A percentile compares a stretch with the other conserved stretches of the same genome.
Conservation (phyloP, 306 rosid species). For the Vigna mungo region DNA sequence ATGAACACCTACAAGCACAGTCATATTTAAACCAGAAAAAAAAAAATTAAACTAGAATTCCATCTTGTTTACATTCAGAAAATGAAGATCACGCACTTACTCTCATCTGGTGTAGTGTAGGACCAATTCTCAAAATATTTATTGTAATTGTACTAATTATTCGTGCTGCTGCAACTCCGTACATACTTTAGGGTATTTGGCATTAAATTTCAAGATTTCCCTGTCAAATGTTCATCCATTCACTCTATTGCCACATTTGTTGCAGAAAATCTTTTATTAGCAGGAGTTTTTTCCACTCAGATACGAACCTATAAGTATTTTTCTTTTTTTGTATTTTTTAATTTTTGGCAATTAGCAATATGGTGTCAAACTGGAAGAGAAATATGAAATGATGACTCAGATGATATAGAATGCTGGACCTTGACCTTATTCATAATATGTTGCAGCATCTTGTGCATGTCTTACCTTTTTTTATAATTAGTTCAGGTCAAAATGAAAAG, state of each 20-base stretch:
- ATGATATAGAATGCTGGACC: constrained; percentile 9
- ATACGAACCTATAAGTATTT: not conserved
- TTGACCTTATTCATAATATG: not conserved
- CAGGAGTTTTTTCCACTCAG: not conserved
- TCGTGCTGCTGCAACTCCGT: not conserved
- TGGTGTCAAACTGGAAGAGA: not conserved
- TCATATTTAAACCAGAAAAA: not conserved
- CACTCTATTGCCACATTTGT: not conserved
- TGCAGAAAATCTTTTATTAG: not conserved
- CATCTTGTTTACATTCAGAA: not conserved
- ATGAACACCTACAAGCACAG: not conserved
- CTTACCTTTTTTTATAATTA: not conserved
- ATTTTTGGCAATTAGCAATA: not conserved
- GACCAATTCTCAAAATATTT: not conserved
- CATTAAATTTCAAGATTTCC: not conserved
- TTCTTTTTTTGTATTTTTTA: not conserved
- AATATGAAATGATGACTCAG: not conserved
- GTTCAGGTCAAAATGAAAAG: constrained; percentile 5
- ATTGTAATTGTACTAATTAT: not conserved
- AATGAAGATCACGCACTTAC: not conserved
- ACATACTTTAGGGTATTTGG: not conserved
- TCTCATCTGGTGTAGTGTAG: not conserved
- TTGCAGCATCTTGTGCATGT: not conserved
- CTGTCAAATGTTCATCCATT: not conserved
- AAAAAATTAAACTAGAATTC: not conserved